Conservation (phyloP, 371 early-diverging fungal species). For the Saksenaea oblongispora region DNA sequence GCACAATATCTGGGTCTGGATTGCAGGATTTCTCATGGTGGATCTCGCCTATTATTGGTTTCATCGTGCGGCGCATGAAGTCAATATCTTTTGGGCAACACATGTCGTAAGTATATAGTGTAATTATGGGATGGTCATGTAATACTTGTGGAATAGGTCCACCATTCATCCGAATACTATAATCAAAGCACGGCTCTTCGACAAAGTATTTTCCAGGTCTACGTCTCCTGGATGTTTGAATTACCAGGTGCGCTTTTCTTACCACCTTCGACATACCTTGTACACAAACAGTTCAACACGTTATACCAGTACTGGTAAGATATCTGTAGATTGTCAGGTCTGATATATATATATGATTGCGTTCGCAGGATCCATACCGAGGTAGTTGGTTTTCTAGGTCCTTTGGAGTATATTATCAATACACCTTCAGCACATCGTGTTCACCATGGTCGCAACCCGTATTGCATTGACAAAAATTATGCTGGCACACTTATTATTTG, state of each 20-base stretch:
- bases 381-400: slow-evolving; percentile 36
- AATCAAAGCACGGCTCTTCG: slow-evolving; percentile 58
- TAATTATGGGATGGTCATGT: background rate
- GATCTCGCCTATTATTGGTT: slow-evolving; percentile 59
- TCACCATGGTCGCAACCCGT: slow-evolving; percentile 61
- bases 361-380: slow-evolving; percentile 29
- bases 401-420: slow-evolving; percentile 58
- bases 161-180: slow-evolving; percentile 52
- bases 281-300: slow-evolving; percentile 52
- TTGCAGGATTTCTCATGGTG: slow-evolving; percentile 48
- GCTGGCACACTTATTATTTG: slow-evolving; percentile 61
- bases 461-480: slow-evolving; percentile 65
- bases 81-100: slow-evolving; percentile 57
- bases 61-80: slow-evolving; percentile 59
- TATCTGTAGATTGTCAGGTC: background rate
- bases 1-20: slow-evolving; percentile 44
- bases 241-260: slow-evolving; percentile 41
- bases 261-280: slow-evolving; percentile 49
- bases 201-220: slow-evolving; percentile 49
- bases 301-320: slow-evolving; percentile 53
- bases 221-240: slow-evolving; percentile 39
- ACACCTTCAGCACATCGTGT: slow-evolving; percentile 60
- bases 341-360: slow-evolving; percentile 13
- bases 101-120: slow-evolving; percentile 43
- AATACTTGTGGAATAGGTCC: slow-evolving; percentile 17